Base-by-base conservation (phyloP, 176 grass and related monocot genomes). In the Zizania latifolia region DNA sequence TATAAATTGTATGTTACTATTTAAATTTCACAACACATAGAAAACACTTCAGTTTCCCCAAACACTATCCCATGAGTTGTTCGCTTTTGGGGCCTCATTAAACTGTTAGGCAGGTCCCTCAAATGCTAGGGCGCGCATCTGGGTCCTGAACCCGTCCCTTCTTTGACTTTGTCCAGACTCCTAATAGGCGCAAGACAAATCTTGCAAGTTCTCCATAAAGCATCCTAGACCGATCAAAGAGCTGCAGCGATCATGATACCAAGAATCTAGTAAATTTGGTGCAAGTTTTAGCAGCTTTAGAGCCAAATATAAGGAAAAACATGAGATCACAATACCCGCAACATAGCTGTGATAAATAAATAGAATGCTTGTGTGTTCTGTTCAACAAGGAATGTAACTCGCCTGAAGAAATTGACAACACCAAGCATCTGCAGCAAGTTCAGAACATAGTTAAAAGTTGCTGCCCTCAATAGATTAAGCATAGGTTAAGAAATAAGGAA, bases 321-420 rank as follows among this genome's bases (percentile, higher is more conserved):
- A 0, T 15, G 66, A 65, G 9, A 39, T 3, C 66, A 44, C 19
- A 56, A 3, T 81, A 97, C 90, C 90, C 89, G 85, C 83, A 93
- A 79, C 82, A 97, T 89, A 67, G 93, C 80, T 66, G 79, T 75
- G 54, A 93, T 93, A 68, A 97, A 90, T 60, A 93, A 79, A 82
- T 97, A 92, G 57, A 92, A 97, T 83, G 90, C 93, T 4, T 97
- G 93, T 15, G 85, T 93, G 69, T 97, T 97, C 80, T 93, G 93
- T 72, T 93, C 93, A 63, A 97, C 79, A 48, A 93, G 82, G 71
- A 84, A 71, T 13, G 96, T 78, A 58, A 99, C 72, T 80, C 92
- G 83, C 24, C 96, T 92, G 51, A 99, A 99, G 92, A 92, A 94
- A 86, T 77, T 90, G 16, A 95, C 96, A 0, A 90, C 79, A n/a